Evolutionary conservation across 441 rosid species (phyloP), one percentile per base, ranked within the genome.

Genomic region (Aquilaria agallochum): DNA sequence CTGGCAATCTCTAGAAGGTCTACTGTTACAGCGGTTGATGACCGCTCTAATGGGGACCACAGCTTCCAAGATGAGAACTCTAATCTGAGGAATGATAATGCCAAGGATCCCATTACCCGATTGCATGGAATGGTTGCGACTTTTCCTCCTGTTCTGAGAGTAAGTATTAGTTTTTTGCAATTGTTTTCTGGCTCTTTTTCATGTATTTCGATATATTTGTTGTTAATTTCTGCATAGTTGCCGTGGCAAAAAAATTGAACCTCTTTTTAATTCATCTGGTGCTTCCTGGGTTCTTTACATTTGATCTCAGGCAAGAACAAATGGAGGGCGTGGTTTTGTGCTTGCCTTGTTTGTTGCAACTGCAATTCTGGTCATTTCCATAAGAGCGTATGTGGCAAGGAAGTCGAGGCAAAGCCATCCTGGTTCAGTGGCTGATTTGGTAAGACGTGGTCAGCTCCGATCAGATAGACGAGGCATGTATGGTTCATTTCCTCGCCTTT

Each of bases 391-490:
- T 51, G 65, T 72, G 20, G 70, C 67, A 2, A 77, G 83, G 72
- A 82, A 75, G 75, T 77, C 83, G n/a, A 86, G 73, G 68, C 50
- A 79, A 12, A 69, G 65, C 36, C 81, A 44, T 58, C 77, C 96
- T 64, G 97, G 99, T 56, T 80, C 97, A 5, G 95, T 91, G 31
- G 83, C 94, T 60, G 99, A 95, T 81, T 96, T 95, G 67, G 99
- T 95, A 58, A 87, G 97, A 70, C 96, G 97, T 8, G 97, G 97
- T 60, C 96, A 91, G 78, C 80, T 95, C 13, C 81, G 96, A 83
- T 91, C 97, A 32, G 97, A 89, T 86, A 85, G 96, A 87, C 87
- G 99, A 89, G 97, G 99, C 97, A 91, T 95, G 99, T 91, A 91
- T 75, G 99, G 81, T 74, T 78, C 49, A 70, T 34, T 36, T 68